These are phyloP conservation scores for Syncephalis plumigaleata DNA, from an alignment of 371 early-diverging fungal species.

Conservation along the genomic window DNA sequence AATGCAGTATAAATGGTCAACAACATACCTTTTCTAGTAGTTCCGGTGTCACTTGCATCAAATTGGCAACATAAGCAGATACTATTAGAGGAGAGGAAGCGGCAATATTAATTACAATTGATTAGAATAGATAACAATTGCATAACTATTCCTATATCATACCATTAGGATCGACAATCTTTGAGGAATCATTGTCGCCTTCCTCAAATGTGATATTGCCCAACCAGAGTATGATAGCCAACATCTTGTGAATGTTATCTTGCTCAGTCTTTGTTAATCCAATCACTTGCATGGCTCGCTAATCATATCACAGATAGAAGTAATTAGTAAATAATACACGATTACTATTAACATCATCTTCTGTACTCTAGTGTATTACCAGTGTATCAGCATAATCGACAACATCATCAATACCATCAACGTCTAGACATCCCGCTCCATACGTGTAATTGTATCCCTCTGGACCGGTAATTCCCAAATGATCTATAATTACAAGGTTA, in stretches of 20 bases:
- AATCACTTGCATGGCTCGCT: slow-evolving; percentile 65
- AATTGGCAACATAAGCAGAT: slow-evolving; percentile 27
- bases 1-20: background rate
- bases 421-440: slow-evolving; percentile 52
- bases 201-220: slow-evolving; percentile 66
- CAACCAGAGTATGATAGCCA: slow-evolving; percentile 68
- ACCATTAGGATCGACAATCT: slow-evolving; percentile 43
- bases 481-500: slow-evolving; percentile 18
- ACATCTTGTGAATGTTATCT: slow-evolving; percentile 59
- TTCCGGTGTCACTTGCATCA: slow-evolving; percentile 50
- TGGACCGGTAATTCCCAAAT: slow-evolving; percentile 61
- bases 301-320: background rate
- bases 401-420: slow-evolving; percentile 65
- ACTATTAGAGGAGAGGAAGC: too few species aligned
- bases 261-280: slow-evolving; percentile 54
- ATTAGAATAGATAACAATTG: slow-evolving; percentile 24
- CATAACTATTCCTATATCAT: too few species aligned
- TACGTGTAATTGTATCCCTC: slow-evolving; percentile 67
- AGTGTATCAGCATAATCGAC: slow-evolving; percentile 54
- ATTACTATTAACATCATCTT: background rate
- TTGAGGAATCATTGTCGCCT: slow-evolving; percentile 38
- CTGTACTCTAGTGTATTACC: slow-evolving; percentile 9
- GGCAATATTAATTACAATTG: too few species aligned
- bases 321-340: background rate
- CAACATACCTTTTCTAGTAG: slow-evolving; percentile 24